phyloP scores from a whole-genome alignment of 768 basidiomycete genomes.

The Trametes cingulata region DNA sequence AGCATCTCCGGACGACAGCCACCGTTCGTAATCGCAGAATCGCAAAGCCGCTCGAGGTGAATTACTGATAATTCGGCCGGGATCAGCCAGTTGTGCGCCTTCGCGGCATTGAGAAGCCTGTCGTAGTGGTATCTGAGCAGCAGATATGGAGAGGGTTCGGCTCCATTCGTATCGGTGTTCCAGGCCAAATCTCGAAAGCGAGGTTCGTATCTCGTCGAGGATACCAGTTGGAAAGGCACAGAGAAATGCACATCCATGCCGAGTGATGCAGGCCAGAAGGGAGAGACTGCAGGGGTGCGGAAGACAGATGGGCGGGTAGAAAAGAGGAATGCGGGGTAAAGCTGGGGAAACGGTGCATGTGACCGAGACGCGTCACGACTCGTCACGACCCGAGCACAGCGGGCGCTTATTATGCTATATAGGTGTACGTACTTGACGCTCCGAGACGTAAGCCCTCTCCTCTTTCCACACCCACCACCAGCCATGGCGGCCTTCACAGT shows the following conservation, averaged over 20 bases:
- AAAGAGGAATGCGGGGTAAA: not conserved
- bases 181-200: conserved; percentile 46
- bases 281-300: not conserved
- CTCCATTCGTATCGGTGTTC: conserved; percentile 53
- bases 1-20: not conserved
- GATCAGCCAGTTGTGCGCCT: conserved; percentile 52
- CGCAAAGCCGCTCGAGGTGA: conserved; percentile 46
- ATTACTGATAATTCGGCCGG: conserved; percentile 38
- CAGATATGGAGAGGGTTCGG: conserved; percentile 59
- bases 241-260: conserved; percentile 2
- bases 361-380: conserved; percentile 15
- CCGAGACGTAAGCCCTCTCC: conserved; percentile 15
- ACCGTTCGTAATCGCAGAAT: conserved; percentile 39
- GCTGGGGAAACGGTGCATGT: conserved; percentile 5
- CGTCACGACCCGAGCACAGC: conserved; percentile 20
- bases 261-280: not conserved
- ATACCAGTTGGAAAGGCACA: conserved; percentile 40
- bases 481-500: conserved; percentile 63
- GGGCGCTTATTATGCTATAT: conserved; percentile 19
- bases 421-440: conserved; percentile 6
- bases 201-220: conserved; percentile 62
- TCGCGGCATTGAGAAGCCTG: conserved; percentile 54
- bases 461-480: conserved; percentile 29
- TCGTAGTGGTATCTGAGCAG: conserved; percentile 61
- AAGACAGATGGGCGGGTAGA: not conserved